phyloP scores from a whole-genome alignment of 106 monocot species.

The Triglochin maritima region DNA sequence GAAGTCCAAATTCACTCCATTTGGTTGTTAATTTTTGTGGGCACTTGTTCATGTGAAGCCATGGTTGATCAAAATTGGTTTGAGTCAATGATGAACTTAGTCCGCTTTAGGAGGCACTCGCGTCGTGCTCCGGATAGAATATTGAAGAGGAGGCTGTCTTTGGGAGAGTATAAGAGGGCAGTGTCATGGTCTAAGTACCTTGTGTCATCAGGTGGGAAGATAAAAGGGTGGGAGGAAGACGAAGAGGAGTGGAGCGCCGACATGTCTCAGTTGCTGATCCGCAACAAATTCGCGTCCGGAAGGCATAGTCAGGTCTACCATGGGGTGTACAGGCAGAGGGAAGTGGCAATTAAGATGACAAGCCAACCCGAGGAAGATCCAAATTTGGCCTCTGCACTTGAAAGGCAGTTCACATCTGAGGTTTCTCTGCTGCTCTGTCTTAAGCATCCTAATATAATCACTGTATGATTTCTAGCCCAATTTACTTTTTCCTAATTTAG shows the following conservation, averaged over 20 bases:
- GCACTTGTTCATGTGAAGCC: too few species aligned
- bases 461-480: slow-evolving; percentile 22
- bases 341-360: slow-evolving; percentile 87
- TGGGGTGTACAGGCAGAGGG: slow-evolving; percentile 58
- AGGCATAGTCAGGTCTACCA: slow-evolving; percentile 82
- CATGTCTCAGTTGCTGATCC: slow-evolving; percentile 77
- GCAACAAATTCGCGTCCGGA: slow-evolving; percentile 75
- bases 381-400: slow-evolving; percentile 37
- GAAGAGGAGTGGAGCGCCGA: slow-evolving; percentile 87
- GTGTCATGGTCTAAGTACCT: slow-evolving; percentile 93
- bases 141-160: slow-evolving; percentile 46
- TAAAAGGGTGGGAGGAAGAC: slow-evolving; percentile 35
- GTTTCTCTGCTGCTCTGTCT: slow-evolving; percentile 59
- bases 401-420: slow-evolving; percentile 80
- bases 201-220: slow-evolving; percentile 68
- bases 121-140: neutral
- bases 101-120: slow-evolving; percentile 32
- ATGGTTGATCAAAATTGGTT: slow-evolving; percentile 1
- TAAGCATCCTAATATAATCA: slow-evolving; percentile 78
- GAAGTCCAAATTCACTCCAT: too few species aligned
- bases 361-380: slow-evolving; percentile 90
- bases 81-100: slow-evolving; percentile 38
- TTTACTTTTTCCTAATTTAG: neutral
- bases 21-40: too few species aligned
- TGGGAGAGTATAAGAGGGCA: slow-evolving; percentile 66